phyloP scores from a whole-genome alignment of 495 filamentous ascomycete species.

The Aspergillus bertholletiae region DNA sequence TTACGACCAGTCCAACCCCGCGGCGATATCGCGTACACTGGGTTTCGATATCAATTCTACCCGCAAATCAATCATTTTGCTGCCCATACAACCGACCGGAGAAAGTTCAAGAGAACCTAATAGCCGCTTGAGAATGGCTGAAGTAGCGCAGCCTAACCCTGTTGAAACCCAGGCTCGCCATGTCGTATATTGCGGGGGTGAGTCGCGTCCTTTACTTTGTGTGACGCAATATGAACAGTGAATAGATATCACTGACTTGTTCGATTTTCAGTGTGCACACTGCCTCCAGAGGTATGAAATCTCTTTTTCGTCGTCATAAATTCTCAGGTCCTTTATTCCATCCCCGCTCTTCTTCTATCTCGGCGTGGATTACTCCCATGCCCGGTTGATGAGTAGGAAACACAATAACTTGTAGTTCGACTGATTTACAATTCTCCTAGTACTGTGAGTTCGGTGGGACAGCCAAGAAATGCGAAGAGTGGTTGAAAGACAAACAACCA shows the following conservation, averaged over 20 bases:
- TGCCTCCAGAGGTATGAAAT: conserved; percentile 84
- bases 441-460: conserved; percentile 98
- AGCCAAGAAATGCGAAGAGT: conserved; percentile 97
- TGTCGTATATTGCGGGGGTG: conserved; percentile 80
- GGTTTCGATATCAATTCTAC: background rate
- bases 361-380: background rate
- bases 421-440: conserved; percentile 43
- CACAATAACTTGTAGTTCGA: background rate
- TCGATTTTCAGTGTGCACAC: conserved; percentile 67
- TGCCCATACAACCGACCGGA: background rate
- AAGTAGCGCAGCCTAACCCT: conserved; percentile 30
- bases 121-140: conserved; percentile 30
- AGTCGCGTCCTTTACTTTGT: conserved; percentile 18
- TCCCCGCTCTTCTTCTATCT: background rate
- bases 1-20: conserved; percentile 11
- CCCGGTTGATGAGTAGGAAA: background rate
- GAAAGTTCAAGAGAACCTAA: background rate
- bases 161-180: conserved; percentile 60
- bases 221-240: too few relatives aligned
- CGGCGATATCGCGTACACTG: background rate
- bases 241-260: conserved; percentile 12
- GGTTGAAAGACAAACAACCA: conserved; percentile 74
- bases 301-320: background rate
- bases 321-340: conserved; percentile 1
- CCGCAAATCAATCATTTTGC: background rate